Evolutionary conservation across 2,329 filamentous ascomycete genomes (phyloP), one percentile per base, ranked within the genome.

Genomic region (Xylaria hypoxylon): DNA sequence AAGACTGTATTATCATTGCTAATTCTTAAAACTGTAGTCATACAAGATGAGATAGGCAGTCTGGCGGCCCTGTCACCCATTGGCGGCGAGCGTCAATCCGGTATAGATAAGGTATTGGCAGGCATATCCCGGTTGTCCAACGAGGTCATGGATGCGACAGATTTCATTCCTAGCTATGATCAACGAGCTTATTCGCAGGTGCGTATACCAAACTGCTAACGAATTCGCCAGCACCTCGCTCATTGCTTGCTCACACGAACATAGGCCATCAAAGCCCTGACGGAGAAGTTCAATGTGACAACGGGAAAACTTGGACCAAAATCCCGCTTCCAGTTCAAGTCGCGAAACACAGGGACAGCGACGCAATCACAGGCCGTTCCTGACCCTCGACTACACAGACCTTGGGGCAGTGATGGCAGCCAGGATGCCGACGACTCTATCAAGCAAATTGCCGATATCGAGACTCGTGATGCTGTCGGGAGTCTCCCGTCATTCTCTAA

Each of bases 141-240:
- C 70, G 90, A 96, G 73, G 92, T 97, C 44, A 90, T 92, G 71
- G 94, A 97, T 79, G 92, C 92, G 0, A 88, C 91, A 1, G 89
- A 90, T 62, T 93, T 90, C 71, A 88, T 97, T 17, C 94, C 96
- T 2, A 89, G 93, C 7, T 96, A 97, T 77, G 96, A 98, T 75
- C 93, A 96, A 78, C 89, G 92, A 72, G 90, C 91, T 26, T 98
- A 97, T 76, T 87, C 90, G 48, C 89, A 94, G 81, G 92, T 94
- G 79, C 61, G 63, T 65, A 31, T 7, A 45, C 5, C 47, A 15
- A 5, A 38, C 5, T 52, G 4, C 35, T 5, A 28, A 19, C 10
- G 6, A 22, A 13, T 45, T 26, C 31, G 15, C 4, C 24, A 6
- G 50, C 38, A 17, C 10, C 31, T 44, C 8, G 19, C 22, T 35